These are phyloP conservation scores for Chrysanthemum makinoi DNA, from an alignment of 129 eudicot species.

Conservation along the genomic window DNA sequence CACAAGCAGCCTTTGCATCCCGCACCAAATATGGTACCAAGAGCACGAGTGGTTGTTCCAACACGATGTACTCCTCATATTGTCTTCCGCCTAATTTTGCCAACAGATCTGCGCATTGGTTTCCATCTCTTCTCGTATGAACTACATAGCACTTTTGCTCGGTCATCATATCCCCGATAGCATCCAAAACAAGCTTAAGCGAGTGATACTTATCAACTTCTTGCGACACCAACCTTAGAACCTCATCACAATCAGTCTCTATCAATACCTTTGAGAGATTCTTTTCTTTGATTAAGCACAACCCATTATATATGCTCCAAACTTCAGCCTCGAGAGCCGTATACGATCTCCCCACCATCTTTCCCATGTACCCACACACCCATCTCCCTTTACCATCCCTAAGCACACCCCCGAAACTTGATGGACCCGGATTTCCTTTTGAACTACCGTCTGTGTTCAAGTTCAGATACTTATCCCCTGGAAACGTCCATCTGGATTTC, in stretches of 20 bases:
- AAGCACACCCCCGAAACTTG: conserved; percentile 24
- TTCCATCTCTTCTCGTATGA: conserved; percentile 13
- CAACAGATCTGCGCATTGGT: conserved; percentile 15
- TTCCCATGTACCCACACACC: conserved; percentile 26
- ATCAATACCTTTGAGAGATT: conserved; percentile 2
- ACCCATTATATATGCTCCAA: conserved; percentile 8
- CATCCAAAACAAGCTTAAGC: background rate
- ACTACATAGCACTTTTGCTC: background rate
- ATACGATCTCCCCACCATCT: conserved; percentile 5
- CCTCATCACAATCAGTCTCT: conserved; percentile 9
- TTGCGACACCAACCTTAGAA: background rate
- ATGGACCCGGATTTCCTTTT: conserved; percentile 20
- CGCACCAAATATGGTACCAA: conserved; percentile 3
- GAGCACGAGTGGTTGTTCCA: background rate
- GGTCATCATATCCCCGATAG: background rate
- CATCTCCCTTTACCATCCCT: conserved; percentile 12
- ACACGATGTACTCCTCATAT: background rate
- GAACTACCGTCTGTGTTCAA: conserved; percentile 23
- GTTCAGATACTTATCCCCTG: background rate
- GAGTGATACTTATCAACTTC: background rate
- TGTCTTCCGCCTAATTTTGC: conserved; percentile 17
- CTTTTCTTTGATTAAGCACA: conserved; percentile 4
- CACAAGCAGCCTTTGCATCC: background rate
- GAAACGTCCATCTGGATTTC: background rate
- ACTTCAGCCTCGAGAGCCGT: conserved; percentile 11